Evolutionary conservation across 345 rosid species (phyloP), one percentile per base, ranked within the genome.

Genomic region (Salix arbutifolia): DNA sequence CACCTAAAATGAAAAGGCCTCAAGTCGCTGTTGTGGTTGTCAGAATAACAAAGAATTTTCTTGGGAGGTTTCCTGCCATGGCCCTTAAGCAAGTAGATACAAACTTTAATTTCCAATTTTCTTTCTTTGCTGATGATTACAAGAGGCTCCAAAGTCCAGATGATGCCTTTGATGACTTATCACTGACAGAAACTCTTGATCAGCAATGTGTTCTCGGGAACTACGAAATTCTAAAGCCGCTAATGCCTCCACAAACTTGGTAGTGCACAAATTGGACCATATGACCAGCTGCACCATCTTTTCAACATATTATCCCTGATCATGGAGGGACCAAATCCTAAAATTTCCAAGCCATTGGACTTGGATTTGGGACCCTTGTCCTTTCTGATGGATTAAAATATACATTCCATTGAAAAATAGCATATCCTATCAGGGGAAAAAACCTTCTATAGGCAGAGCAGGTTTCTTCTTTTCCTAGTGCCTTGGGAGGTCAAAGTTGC

Each of bases 301-400:
- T 67, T 8, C 23, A 35, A 8, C 8, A 33, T 67, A 14, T 28
- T 75, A 6, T 25, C 52, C 48, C 58, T 28, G 18, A 35, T 53
- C 35, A 37, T 19, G 37, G 18, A 68, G 56, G 65, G 58, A 37
- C 58, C 73, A 26, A 58, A 68, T 58, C 52, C 78, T 38, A 18
- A 33, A 75, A 50, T 75, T 67, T 69, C 35, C 35, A 26, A 50
- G 65, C 65, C 71, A 11, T 56, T 19, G 30, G 33, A 17, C 73
- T 68, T 68, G 60, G 28, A 19, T 40, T 38, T 53, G 78, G 67
- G 67, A 68, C 73, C 68, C 60, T 69, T 31, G 11, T 23, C 37
- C 17, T 38, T 33, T 67, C 58, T 2, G 25, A n/a, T 67, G 18
- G 60, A 35, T 5, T 66, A n/a, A 50, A 35, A 75, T 40, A 17